Evolutionary conservation across 805 yeast species (phyloP).

Genomic region (Dipodascopsis uninucleata): DNA sequence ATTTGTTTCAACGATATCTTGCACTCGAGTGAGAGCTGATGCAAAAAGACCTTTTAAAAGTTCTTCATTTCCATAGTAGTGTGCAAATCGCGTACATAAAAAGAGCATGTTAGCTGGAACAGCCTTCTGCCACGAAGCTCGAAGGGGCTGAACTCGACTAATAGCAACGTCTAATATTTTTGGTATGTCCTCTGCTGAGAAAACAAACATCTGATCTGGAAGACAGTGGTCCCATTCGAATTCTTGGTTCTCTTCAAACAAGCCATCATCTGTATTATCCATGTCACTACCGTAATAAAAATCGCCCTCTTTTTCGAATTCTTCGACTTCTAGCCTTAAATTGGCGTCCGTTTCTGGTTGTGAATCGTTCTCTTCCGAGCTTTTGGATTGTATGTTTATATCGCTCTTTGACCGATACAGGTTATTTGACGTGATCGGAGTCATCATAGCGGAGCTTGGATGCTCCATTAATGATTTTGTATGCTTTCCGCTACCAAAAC

Average conservation of each 20-base stretch:
- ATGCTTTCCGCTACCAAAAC: not conserved
- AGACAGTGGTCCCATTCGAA: constrained; percentile 43
- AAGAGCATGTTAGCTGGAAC: constrained; percentile 44
- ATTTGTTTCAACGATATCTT: constrained; percentile 34
- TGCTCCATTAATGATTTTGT: no score
- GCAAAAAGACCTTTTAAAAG: constrained; percentile 35
- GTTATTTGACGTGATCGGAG: not conserved
- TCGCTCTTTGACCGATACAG: constrained; percentile 10
- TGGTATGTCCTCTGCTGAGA: constrained; percentile 39
- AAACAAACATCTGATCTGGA: constrained; percentile 42
- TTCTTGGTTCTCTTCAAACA: constrained; percentile 26
- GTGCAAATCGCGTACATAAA: constrained; percentile 41
- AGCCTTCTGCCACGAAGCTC: constrained; percentile 39
- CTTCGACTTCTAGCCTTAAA: constrained; percentile 35
- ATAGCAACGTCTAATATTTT: constrained; percentile 39
- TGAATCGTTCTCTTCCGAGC: constrained; percentile 26
- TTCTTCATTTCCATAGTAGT: constrained; percentile 36
- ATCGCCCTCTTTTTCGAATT: constrained; percentile 28
- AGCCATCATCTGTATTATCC: constrained; percentile 18
- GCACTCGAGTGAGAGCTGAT: constrained; percentile 34
- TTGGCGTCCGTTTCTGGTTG: constrained; percentile 33
- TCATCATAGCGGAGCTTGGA: not conserved
- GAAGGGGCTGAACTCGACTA: constrained; percentile 37
- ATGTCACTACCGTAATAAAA: no score
- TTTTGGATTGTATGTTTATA: constrained; percentile 9